phyloP scores from a whole-genome alignment of 306 rosid species.

The Crataegus laevigata region DNA sequence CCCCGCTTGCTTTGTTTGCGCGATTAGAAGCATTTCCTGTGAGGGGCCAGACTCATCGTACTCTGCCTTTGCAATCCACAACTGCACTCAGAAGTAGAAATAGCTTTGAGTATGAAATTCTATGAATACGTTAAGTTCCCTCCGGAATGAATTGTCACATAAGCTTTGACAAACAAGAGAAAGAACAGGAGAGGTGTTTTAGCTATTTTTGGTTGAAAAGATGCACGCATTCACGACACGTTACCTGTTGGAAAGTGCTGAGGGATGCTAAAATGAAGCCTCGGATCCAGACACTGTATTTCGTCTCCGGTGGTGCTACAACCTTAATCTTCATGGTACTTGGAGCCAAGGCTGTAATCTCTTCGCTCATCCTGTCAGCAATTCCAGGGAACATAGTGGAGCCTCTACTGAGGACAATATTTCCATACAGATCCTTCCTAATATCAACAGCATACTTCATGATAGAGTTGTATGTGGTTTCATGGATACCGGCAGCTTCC shows the following conservation, averaged over 20 bases:
- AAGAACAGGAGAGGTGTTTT: neutral
- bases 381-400: constrained; percentile 95
- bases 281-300: constrained; percentile 96
- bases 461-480: constrained; percentile 91
- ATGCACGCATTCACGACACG: neutral
- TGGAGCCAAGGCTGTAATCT: constrained; percentile 89
- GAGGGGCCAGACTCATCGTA: constrained; percentile 96
- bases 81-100: constrained; percentile 34
- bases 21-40: constrained; percentile 91
- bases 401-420: constrained; percentile 90
- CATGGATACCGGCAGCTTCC: constrained; percentile 93
- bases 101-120: neutral
- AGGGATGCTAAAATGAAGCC: constrained; percentile 96
- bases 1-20: constrained; percentile 27
- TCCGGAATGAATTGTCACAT: neutral
- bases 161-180: neutral
- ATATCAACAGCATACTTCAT: constrained; percentile 95
- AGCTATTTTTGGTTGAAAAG: neutral
- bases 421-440: constrained; percentile 91
- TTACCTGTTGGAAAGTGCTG: constrained; percentile 99
- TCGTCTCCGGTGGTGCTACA: constrained; percentile 95
- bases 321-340: constrained; percentile 95
- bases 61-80: constrained; percentile 97
- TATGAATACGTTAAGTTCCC: neutral
- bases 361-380: constrained; percentile 97